Conservation (phyloP, 176 grass and related monocot genomes). For the Oryza australiensis region DNA sequence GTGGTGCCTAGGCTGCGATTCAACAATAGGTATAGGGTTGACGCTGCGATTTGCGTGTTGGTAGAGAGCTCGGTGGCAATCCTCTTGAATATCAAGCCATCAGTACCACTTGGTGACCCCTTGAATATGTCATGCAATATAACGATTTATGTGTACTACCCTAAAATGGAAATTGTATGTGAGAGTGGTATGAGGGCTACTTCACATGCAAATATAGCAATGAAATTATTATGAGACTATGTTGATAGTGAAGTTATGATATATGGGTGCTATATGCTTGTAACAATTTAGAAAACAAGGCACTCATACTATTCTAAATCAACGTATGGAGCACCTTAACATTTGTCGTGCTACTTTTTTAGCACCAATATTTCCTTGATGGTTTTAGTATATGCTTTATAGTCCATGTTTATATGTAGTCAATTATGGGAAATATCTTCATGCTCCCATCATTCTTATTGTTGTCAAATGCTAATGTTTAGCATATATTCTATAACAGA, state of each 20-base stretch:
- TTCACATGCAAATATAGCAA: not conserved
- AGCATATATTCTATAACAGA: slow-evolving; percentile 44
- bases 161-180: not conserved
- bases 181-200: not conserved
- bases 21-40: not conserved
- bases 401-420: not conserved
- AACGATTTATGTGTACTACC: not conserved
- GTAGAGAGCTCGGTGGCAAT: not conserved
- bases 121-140: not conserved
- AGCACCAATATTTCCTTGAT: not conserved
- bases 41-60: not conserved
- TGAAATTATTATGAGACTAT: not conserved
- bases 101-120: not conserved
- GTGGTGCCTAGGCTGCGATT: not conserved
- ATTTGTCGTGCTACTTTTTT: not conserved
- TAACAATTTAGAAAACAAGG: not conserved
- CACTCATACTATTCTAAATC: not conserved
- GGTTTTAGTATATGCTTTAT: not conserved
- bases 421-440: slow-evolving; percentile 19
- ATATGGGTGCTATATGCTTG: not conserved
- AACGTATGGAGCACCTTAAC: not conserved
- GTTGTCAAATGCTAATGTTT: slow-evolving; percentile 43
- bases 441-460: slow-evolving; percentile 14
- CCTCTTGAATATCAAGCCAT: not conserved
- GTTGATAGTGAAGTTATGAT: not conserved